Evolutionary conservation across 371 early-diverging fungal species (phyloP).

Genomic region (Syncephalastrum contaminatum): DNA sequence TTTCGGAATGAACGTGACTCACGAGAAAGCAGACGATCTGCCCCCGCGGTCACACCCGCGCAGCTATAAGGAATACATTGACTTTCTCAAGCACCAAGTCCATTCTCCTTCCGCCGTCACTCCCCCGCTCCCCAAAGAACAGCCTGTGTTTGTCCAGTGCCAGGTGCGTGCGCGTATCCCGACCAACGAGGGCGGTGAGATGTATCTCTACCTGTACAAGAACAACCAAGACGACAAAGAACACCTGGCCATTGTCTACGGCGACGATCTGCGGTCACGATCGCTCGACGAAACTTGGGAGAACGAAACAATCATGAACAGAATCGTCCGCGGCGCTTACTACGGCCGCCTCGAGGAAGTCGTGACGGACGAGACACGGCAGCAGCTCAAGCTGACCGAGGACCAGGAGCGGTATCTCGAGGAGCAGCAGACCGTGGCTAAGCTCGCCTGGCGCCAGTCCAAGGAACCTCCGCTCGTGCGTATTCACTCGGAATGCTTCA

Average conservation of each 20-base stretch:
- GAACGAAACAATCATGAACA: slow-evolving; percentile 77
- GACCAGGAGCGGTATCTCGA: slow-evolving; percentile 40
- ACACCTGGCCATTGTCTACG: slow-evolving; percentile 93
- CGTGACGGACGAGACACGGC: slow-evolving; percentile 40
- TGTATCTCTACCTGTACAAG: slow-evolving; percentile 82
- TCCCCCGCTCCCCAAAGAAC: slow-evolving; percentile 26
- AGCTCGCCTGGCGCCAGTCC: slow-evolving; percentile 23
- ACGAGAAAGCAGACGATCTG: slow-evolving; percentile 14
- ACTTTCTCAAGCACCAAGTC: slow-evolving; percentile 47
- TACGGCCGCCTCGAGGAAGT: slow-evolving; percentile 58
- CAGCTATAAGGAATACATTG: slow-evolving; percentile 43
- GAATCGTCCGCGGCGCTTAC: slow-evolving; percentile 79
- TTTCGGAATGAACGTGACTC: slow-evolving; percentile 53
- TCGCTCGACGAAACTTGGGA: slow-evolving; percentile 65
- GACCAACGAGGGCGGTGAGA: slow-evolving; percentile 78
- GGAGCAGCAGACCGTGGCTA: slow-evolving; percentile 36
- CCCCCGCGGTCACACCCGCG: slow-evolving; percentile 25
- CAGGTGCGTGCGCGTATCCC: slow-evolving; percentile 88
- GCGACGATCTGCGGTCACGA: slow-evolving; percentile 70
- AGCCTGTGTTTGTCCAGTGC: slow-evolving; percentile 53
- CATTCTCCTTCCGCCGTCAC: slow-evolving; percentile 46
- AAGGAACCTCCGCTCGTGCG: slow-evolving; percentile 72
- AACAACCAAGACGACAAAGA: slow-evolving; percentile 87
- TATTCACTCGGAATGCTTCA: slow-evolving; percentile 96
- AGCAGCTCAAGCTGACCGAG: slow-evolving; percentile 27